These are phyloP conservation scores for Termitomyces sp. DNA, from an alignment of 768 basidiomycete genomes.

Conservation along the genomic window DNA sequence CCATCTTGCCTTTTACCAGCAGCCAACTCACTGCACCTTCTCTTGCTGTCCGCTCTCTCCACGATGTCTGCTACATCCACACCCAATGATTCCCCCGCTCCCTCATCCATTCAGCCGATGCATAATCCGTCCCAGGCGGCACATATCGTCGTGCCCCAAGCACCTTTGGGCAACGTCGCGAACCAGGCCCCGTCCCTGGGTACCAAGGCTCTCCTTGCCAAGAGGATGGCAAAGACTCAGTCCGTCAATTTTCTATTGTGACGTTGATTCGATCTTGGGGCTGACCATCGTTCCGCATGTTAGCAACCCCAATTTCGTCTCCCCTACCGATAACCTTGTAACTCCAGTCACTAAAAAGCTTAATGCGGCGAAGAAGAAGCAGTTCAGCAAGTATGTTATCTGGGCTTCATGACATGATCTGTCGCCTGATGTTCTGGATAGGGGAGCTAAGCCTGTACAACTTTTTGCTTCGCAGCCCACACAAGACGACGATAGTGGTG, in stretches of 20 bases:
- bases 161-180: constrained; percentile 64
- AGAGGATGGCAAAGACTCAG: constrained; percentile 89
- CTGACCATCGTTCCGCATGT: background rate
- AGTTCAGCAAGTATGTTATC: constrained; percentile 75
- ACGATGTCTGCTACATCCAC: constrained; percentile 37
- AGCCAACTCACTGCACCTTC: background rate
- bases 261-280: constrained; percentile 2
- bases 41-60: background rate
- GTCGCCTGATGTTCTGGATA: constrained; percentile 18
- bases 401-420: background rate
- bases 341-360: constrained; percentile 93
- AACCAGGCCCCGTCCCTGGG: constrained; percentile 71
- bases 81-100: constrained; percentile 61
- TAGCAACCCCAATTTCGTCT: constrained; percentile 85
- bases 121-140: constrained; percentile 84
- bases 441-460: constrained; percentile 56
- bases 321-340: constrained; percentile 93
- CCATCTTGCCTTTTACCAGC: constrained; percentile 1
- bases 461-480: constrained; percentile 47
- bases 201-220: constrained; percentile 87
- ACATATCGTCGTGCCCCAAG: constrained; percentile 71
- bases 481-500: constrained; percentile 32
- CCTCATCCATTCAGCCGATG: constrained; percentile 68
- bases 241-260: constrained; percentile 33
- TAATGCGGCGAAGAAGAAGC: constrained; percentile 86